A percentile compares a stretch with the other conserved stretches of the same genome.
These are phyloP conservation scores for Ogataea pignaliae DNA, from an alignment of 805 yeast species.

Conservation along the genomic window DNA sequence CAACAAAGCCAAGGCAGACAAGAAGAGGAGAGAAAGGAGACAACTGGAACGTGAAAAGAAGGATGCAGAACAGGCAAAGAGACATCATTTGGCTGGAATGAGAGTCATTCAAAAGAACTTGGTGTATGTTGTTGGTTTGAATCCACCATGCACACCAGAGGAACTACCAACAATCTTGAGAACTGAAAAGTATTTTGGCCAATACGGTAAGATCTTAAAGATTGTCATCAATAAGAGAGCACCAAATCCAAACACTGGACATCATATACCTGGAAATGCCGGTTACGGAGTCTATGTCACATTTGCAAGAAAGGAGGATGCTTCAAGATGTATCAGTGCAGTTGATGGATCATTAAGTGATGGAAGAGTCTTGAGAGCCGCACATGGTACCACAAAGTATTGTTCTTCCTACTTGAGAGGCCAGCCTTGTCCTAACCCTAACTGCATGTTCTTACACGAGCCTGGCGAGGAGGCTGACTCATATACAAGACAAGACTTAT, in stretches of 20 bases:
- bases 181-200: constrained; percentile 95
- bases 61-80: constrained; percentile 78
- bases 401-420: constrained; percentile 96
- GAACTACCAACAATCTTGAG: constrained; percentile 77
- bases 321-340: constrained; percentile 86
- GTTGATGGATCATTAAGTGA: constrained; percentile 92
- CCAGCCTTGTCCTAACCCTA: constrained; percentile 95
- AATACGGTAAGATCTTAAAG: constrained; percentile 91
- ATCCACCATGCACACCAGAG: constrained; percentile 83
- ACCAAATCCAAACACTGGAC: constrained; percentile 37
- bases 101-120: constrained; percentile 97
- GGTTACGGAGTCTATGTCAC: constrained; percentile 97
- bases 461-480: constrained; percentile 99
- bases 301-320: constrained; percentile 89
- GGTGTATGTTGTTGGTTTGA: constrained; percentile 93
- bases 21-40: constrained; percentile 75
- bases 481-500: constrained; percentile 82
- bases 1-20: constrained; percentile 76
- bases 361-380: constrained; percentile 86
- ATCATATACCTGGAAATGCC: constrained; percentile 46
- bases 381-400: constrained; percentile 97
- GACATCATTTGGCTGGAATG: constrained; percentile 93
- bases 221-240: constrained; percentile 84
- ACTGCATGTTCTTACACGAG: constrained; percentile 98
- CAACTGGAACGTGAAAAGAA: constrained; percentile 88